A percentile compares a stretch with the other conserved stretches of the same genome.
Evolutionary conservation across 495 filamentous ascomycete species (phyloP).

Genomic region (Margaritispora aquatica): DNA sequence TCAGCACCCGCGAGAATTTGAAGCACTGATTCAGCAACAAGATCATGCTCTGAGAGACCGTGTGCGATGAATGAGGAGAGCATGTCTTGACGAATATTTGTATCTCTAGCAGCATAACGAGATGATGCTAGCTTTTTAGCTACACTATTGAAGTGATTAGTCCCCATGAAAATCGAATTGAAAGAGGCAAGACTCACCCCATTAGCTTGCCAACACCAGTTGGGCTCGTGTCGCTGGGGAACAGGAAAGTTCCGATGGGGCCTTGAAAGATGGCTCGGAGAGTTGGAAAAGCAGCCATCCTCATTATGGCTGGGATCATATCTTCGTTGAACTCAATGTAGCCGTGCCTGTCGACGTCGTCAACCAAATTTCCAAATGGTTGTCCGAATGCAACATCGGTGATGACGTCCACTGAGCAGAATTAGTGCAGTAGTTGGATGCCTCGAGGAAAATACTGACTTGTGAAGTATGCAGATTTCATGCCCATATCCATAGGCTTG

Average conservation of each 20-base stretch:
- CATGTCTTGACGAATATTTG: conserved; percentile 31
- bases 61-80: conserved; percentile 36
- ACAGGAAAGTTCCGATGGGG: background rate
- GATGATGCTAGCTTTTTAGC: conserved; percentile 21
- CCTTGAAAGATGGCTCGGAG: background rate
- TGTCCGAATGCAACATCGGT: conserved; percentile 36
- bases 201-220: conserved; percentile 7
- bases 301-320: conserved; percentile 2
- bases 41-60: conserved; percentile 32
- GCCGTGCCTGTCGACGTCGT: conserved; percentile 35
- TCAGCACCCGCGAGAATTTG: conserved; percentile 53
- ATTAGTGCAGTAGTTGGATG: background rate
- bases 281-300: background rate
- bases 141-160: conserved; percentile 3
- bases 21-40: conserved; percentile 33
- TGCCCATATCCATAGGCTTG: conserved; percentile 36
- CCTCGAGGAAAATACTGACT: background rate
- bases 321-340: conserved; percentile 15
- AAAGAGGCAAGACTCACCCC: background rate
- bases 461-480: conserved; percentile 36
- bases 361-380: conserved; percentile 33
- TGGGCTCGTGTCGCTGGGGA: conserved; percentile 3
- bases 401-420: conserved; percentile 34
- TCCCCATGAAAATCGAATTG: background rate
- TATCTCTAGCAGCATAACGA: conserved; percentile 24